Evolutionary conservation across 1,139 yeast genomes (phyloP), one percentile per base, ranked within the genome.

Genomic region (Candida anutae): DNA sequence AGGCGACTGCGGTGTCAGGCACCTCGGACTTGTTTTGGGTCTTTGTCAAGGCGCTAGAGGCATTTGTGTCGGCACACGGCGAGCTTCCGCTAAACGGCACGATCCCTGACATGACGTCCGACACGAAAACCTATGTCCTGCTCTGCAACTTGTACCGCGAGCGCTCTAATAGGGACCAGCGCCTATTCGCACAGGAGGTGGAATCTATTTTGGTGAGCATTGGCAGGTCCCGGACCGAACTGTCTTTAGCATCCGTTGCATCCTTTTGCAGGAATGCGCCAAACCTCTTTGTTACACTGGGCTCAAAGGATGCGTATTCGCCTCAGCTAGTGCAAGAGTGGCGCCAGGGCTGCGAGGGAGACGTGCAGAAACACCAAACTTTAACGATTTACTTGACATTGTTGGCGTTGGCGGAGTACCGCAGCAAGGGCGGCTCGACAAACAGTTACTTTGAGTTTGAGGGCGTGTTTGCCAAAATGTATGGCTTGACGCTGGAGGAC

Each of bases 101-200:
- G 1, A 48, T 88, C 9, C 95, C 95, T 0, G 97, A 88, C 50
- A 88, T 90, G 96, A 81, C 83, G 19, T 73, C 95, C 0, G 77
- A 77, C 38, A 78, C 95, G 0, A 54, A 54, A 10, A 65, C 65
- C 29, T 90, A 81, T 47, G 62, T 79, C 6, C 48, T 45, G 5
- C 52, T 90, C 28, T 82, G 78, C 45, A 48, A 48, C 1, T 42
- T 84, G 11, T 87, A 82, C 46, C 55, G 63, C 13, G 55, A 52
- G 2, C 82, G 80, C 42, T 80, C 85, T 2, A 35, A 41, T 5
- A 27, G 35, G 3, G 95, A 87, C 47, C 58, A 62, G 26, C 33
- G 41, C 4, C 31, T 34, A 15, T 67, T 81, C 36, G 44, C 55
- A 4, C 26, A 34, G 0, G 53, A 62, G 24, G 62, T 70, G 5